phyloP scores from a whole-genome alignment of 139 green algal genomes.

The Monoraphidium neglectum region DNA sequence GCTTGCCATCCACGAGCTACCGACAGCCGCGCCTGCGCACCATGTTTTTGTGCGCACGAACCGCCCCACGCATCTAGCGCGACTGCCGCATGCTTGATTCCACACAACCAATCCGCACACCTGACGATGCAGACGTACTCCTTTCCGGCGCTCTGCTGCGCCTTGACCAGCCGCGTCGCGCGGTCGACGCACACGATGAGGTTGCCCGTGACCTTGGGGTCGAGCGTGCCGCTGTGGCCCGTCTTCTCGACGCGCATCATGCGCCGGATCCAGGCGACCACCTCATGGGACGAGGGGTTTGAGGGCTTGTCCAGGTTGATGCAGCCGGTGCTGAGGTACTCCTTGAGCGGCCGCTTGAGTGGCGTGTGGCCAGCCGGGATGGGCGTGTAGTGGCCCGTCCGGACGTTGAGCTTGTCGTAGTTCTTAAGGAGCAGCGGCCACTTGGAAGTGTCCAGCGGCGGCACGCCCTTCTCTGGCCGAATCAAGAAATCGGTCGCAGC shows the following conservation, averaged over 20 bases:
- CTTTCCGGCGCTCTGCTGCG: constrained; percentile 97
- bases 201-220: constrained; percentile 95
- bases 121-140: constrained; percentile 96
- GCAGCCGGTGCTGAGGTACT: constrained; percentile 96
- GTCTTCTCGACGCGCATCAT: constrained; percentile 99
- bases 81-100: too few relatives aligned
- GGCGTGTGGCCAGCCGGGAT: constrained; percentile 93
- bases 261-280: constrained; percentile 96
- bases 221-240: constrained; percentile 95
- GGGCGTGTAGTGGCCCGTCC: constrained; percentile 98
- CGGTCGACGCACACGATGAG: constrained; percentile 98
- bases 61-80: too few relatives aligned
- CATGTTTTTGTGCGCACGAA: too few relatives aligned
- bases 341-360: constrained; percentile 83
- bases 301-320: constrained; percentile 99
- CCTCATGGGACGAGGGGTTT: constrained; percentile 97
- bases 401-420: constrained; percentile 93
- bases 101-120: neutral
- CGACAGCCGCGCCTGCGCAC: too few relatives aligned
- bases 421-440: constrained; percentile 98
- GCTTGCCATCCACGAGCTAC: too few relatives aligned
- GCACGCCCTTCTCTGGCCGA: constrained; percentile 42
- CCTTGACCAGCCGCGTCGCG: constrained; percentile 98
- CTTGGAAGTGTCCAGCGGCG: constrained; percentile 89
- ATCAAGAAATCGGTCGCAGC: constrained; percentile 50